These are phyloP conservation scores for Endothia cerciana DNA, from an alignment of 2,329 filamentous ascomycete species.

Conservation along the genomic window DNA sequence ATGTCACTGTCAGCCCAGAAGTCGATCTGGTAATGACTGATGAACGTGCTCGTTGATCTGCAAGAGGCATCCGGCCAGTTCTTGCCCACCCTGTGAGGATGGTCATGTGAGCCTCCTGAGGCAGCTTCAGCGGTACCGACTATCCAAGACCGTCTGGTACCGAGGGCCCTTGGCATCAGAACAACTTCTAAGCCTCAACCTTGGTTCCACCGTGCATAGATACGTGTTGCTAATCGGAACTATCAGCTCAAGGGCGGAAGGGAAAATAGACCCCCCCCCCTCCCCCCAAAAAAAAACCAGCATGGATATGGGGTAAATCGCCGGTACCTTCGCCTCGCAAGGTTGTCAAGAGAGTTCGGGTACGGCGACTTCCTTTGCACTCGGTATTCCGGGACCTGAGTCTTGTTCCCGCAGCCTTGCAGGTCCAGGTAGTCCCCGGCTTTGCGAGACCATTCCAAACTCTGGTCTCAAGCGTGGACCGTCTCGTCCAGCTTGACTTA, in stretches of 20 bases:
- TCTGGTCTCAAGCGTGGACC: background rate
- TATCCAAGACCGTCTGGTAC: too few species aligned
- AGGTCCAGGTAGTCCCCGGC: background rate
- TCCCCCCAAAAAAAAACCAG: background rate
- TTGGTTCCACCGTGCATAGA: background rate
- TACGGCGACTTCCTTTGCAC: background rate
- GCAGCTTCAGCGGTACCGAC: constrained; percentile 9
- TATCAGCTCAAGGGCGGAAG: background rate
- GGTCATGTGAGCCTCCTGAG: background rate
- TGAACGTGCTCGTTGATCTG: constrained; percentile 3
- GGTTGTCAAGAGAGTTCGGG: background rate
- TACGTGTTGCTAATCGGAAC: background rate
- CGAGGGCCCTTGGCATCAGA: too few species aligned
- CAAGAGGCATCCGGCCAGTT: background rate
- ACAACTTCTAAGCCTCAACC: background rate
- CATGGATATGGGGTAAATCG: background rate
- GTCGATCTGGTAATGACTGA: constrained; percentile 6
- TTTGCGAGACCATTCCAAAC: background rate
- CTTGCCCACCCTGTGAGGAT: background rate
- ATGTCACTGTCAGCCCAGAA: constrained; percentile 11
- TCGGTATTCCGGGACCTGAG: background rate
- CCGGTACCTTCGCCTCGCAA: background rate
- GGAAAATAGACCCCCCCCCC: too few species aligned
- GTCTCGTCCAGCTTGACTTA: background rate
- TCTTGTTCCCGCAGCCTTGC: background rate